These are phyloP conservation scores for Globisporangium takayamanum DNA, from an alignment of 352 stramenopile species.

Conservation along the genomic window DNA sequence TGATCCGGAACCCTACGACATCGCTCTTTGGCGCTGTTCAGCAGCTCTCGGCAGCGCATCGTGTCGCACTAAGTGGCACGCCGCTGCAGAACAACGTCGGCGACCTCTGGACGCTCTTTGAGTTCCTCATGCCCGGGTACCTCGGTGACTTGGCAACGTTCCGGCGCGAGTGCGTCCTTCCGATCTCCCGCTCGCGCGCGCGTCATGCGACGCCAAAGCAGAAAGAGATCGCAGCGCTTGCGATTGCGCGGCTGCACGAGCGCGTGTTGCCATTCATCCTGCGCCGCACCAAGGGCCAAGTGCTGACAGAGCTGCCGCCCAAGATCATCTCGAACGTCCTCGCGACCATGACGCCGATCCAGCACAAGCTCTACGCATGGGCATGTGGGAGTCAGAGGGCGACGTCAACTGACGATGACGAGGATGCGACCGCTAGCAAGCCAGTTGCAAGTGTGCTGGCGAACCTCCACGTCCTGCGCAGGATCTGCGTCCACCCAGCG, in stretches of 20 bases:
- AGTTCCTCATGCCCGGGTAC: constrained; percentile 98
- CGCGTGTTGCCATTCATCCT: constrained; percentile 97
- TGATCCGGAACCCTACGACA: constrained; percentile 94
- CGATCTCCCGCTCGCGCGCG: constrained; percentile 52
- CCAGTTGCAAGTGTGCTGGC: constrained; percentile 31
- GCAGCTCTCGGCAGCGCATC: constrained; percentile 74
- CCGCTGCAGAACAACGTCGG: constrained; percentile 96
- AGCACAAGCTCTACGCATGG: constrained; percentile 81
- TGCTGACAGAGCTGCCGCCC: constrained; percentile 94
- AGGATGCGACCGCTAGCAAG: too few relatives aligned
- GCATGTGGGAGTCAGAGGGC: constrained; percentile 8
- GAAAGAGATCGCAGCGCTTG: constrained; percentile 71
- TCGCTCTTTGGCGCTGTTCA: constrained; percentile 80
- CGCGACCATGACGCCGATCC: constrained; percentile 81
- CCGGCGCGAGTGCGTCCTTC: constrained; percentile 51
- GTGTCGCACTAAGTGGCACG: constrained; percentile 94
- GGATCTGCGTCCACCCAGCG: constrained; percentile 93
- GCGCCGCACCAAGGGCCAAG: constrained; percentile 93
- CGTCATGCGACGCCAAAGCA: constrained; percentile 63
- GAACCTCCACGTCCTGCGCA: constrained; percentile 78
- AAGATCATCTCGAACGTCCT: constrained; percentile 96
- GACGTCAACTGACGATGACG: not conserved
- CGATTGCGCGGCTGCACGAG: constrained; percentile 92
- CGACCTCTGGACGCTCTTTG: constrained; percentile 96
- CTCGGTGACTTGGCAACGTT: constrained; percentile 84